Conservation (phyloP, 257 asterid species). For the Apocynum venetum region DNA sequence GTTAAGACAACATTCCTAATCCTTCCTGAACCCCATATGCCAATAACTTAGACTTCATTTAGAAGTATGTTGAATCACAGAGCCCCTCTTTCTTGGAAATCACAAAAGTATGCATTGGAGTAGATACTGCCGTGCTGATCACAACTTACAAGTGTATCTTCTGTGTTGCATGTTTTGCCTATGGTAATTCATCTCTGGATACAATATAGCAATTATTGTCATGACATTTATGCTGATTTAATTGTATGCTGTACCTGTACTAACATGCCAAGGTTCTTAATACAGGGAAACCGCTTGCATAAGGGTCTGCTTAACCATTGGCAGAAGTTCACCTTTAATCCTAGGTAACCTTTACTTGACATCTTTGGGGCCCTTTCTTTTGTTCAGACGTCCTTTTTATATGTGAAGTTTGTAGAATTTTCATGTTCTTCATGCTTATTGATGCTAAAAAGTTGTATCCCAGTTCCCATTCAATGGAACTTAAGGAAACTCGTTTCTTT, state of each 20-base stretch:
- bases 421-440: not conserved
- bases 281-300: slow-evolving; percentile 88
- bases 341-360: slow-evolving; percentile 50
- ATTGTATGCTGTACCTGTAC: not conserved
- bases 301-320: slow-evolving; percentile 88
- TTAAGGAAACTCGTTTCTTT: not conserved
- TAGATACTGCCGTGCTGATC: not conserved
- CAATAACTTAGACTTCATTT: not conserved
- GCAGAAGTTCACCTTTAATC: slow-evolving; percentile 95
- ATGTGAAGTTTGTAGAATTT: not conserved
- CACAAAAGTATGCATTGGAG: not conserved
- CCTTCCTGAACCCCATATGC: not conserved
- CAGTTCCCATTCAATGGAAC: not conserved
- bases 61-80: not conserved
- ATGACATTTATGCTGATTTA: not conserved
- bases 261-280: slow-evolving; percentile 10
- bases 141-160: not conserved
- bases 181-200: not conserved
- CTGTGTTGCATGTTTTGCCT: not conserved
- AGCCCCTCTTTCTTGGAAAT: not conserved
- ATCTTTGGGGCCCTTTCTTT: not conserved
- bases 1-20: not conserved
- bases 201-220: not conserved
- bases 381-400: not conserved
- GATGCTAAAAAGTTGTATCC: not conserved